Conservation (phyloP, 1,284 basidiomycete species). For the Agroathelia rolfsii region DNA sequence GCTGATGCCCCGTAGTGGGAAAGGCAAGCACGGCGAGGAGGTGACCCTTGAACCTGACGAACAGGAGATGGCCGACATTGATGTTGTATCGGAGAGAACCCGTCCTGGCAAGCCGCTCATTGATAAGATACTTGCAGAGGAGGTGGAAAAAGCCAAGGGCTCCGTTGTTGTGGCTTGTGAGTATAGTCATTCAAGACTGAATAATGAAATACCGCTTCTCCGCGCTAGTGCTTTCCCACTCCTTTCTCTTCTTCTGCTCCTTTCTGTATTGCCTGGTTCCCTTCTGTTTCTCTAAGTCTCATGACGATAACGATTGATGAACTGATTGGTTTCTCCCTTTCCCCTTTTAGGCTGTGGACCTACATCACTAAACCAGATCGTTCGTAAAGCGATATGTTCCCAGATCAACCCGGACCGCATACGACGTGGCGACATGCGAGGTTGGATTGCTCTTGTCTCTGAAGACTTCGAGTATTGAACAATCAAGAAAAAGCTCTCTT, state of each 20-base stretch:
- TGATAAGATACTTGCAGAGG: slow-evolving; percentile 55
- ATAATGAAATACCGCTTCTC: too few species aligned
- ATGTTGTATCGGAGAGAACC: slow-evolving; percentile 58
- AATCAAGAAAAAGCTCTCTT: too few species aligned
- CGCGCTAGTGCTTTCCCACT: neutral
- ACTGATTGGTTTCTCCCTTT: too few species aligned
- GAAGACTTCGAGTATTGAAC: slow-evolving; percentile 61
- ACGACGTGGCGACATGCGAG: slow-evolving; percentile 50
- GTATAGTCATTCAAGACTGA: slow-evolving; percentile 18
- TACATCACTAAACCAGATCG: slow-evolving; percentile 57
- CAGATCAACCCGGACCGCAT: slow-evolving; percentile 52
- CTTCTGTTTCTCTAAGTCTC: neutral
- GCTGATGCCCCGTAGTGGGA: slow-evolving; percentile 16
- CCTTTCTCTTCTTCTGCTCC: neutral
- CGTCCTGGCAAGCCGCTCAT: slow-evolving; percentile 69
- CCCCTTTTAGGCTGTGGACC: slow-evolving; percentile 68
- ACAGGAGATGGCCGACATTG: slow-evolving; percentile 60
- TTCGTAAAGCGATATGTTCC: slow-evolving; percentile 57
- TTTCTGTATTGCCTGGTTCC: slow-evolving; percentile 1
- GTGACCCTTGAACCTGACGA: slow-evolving; percentile 48
- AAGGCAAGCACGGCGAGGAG: slow-evolving; percentile 15
- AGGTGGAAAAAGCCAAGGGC: slow-evolving; percentile 48
- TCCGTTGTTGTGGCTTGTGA: slow-evolving; percentile 59
- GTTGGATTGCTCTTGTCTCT: slow-evolving; percentile 50
- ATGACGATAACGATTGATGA: too few species aligned